phyloP scores from a whole-genome alignment of 208 protist species.

The Leptomonas pyrrhocoris region DNA sequence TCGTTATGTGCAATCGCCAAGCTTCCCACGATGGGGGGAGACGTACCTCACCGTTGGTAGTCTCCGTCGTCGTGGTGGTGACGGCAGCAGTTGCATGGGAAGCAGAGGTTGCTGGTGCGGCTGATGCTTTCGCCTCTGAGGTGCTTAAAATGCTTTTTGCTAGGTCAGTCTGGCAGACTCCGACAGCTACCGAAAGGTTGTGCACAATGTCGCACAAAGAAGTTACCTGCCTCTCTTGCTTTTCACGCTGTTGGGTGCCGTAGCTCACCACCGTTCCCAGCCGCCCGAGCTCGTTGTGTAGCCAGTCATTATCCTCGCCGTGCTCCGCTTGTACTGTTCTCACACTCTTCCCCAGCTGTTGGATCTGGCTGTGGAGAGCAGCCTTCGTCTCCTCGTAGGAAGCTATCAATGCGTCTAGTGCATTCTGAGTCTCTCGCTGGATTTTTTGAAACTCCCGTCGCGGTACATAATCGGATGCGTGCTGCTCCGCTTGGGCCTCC shows the following conservation, averaged over 20 bases:
- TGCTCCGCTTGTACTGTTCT: slow-evolving; percentile 19
- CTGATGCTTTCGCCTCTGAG: background rate
- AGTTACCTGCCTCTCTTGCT: slow-evolving; percentile 29
- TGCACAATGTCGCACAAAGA: slow-evolving; percentile 38
- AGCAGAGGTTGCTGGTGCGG: background rate
- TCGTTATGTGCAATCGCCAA: slow-evolving; percentile 15
- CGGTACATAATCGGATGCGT: background rate
- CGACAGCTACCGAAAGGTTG: slow-evolving; percentile 37
- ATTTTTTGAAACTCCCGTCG: slow-evolving; percentile 17
- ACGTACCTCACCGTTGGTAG: background rate
- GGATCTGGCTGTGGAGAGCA: slow-evolving; percentile 4
- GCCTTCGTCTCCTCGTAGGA: slow-evolving; percentile 6
- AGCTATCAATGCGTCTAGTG: background rate
- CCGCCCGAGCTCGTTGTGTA: slow-evolving; percentile 31
- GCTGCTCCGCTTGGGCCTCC: slow-evolving; percentile 16
- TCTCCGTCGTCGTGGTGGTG: background rate
- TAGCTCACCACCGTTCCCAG: slow-evolving; percentile 15
- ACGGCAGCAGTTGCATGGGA: background rate
- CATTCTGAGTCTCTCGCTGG: slow-evolving; percentile 11
- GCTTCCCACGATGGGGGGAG: slow-evolving; percentile 10
- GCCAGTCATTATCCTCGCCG: slow-evolving; percentile 35
- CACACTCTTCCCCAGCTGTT: slow-evolving; percentile 3
- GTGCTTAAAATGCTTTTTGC: background rate
- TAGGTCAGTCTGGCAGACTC: slow-evolving; percentile 15
- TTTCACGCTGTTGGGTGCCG: slow-evolving; percentile 26